These are phyloP conservation scores for Clarireedia hainanense DNA, from an alignment of 2,329 filamentous ascomycete genomes.

Conservation along the genomic window DNA sequence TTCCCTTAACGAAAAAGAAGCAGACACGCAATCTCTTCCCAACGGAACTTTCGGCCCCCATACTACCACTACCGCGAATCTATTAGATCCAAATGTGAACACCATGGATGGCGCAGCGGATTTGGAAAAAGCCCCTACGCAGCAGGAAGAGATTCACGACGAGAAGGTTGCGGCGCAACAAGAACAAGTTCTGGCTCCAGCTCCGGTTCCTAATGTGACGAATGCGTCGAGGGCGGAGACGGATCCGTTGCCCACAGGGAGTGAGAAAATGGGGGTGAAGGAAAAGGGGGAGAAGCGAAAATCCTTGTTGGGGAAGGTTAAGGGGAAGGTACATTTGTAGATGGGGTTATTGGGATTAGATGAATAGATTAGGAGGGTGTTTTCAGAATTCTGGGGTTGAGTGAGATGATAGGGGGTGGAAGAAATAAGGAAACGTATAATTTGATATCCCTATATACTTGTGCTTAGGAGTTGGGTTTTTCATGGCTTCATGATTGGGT, in stretches of 20 bases:
- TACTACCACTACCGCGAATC: background rate
- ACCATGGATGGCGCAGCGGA: background rate
- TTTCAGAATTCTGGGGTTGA: background rate
- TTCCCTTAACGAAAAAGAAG: constrained; percentile 16
- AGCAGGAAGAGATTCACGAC: constrained; percentile 2
- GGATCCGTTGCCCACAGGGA: background rate
- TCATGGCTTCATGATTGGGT: background rate
- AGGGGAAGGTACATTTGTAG: constrained; percentile 5
- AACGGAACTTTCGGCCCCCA: constrained; percentile 7
- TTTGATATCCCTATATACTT: too few relatives aligned
- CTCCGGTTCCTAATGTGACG: background rate
- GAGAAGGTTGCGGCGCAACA: background rate
- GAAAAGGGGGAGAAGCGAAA: background rate
- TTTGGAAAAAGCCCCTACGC: background rate
- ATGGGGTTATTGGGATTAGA: background rate
- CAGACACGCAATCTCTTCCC: constrained; percentile 1
- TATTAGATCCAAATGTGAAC: background rate
- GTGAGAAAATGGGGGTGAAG: background rate
- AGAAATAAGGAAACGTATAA: too few relatives aligned
- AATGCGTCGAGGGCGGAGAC: background rate
- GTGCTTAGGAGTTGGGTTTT: background rate
- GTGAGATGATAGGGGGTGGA: background rate
- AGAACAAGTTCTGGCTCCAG: background rate
- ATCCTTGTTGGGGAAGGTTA: background rate
- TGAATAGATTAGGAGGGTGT: background rate